A percentile compares a stretch with the other conserved stretches of the same genome.
phyloP scores from a whole-genome alignment of 192 early-diverging fungal genomes.

The Backusella sp. region DNA sequence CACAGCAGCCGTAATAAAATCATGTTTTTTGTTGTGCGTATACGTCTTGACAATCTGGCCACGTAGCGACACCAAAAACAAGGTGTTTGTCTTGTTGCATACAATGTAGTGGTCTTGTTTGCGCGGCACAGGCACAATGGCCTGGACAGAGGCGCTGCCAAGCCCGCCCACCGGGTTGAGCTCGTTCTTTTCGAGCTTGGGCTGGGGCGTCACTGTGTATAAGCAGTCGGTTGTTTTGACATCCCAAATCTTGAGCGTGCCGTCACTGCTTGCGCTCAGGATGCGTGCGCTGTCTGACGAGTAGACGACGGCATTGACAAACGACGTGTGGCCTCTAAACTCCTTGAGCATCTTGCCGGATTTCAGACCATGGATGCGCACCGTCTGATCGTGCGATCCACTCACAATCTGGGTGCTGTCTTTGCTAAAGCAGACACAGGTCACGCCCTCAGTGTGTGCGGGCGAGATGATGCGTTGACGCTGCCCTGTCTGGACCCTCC shows the following conservation, averaged over 20 bases:
- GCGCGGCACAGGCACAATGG: slow-evolving; percentile 62
- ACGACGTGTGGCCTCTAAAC: slow-evolving; percentile 89
- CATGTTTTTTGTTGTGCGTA: slow-evolving; percentile 45
- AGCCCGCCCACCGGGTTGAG: slow-evolving; percentile 45
- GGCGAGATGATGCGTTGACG: slow-evolving; percentile 69
- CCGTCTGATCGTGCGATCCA: slow-evolving; percentile 73
- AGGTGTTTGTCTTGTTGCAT: slow-evolving; percentile 72
- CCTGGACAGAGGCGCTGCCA: slow-evolving; percentile 53
- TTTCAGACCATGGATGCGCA: slow-evolving; percentile 88
- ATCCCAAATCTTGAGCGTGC: slow-evolving; percentile 92
- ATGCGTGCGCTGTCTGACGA: slow-evolving; percentile 68
- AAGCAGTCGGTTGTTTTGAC: slow-evolving; percentile 67
- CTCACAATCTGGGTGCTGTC: slow-evolving; percentile 83
- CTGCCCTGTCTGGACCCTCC: slow-evolving; percentile 78
- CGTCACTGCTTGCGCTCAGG: slow-evolving; percentile 83
- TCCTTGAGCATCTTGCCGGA: slow-evolving; percentile 91
- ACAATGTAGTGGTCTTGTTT: slow-evolving; percentile 69
- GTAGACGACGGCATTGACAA: slow-evolving; percentile 80
- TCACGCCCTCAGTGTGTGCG: slow-evolving; percentile 86
- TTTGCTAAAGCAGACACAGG: slow-evolving; percentile 72
- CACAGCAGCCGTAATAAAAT: slow-evolving; percentile 58
- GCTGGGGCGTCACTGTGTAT: slow-evolving; percentile 60
- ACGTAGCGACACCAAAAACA: slow-evolving; percentile 65
- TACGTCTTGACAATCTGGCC: slow-evolving; percentile 60
- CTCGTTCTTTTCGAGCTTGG: slow-evolving; percentile 19